Conservation (phyloP, 2,329 filamentous ascomycete genomes). For the Phaeophleospora eucalypticola region DNA sequence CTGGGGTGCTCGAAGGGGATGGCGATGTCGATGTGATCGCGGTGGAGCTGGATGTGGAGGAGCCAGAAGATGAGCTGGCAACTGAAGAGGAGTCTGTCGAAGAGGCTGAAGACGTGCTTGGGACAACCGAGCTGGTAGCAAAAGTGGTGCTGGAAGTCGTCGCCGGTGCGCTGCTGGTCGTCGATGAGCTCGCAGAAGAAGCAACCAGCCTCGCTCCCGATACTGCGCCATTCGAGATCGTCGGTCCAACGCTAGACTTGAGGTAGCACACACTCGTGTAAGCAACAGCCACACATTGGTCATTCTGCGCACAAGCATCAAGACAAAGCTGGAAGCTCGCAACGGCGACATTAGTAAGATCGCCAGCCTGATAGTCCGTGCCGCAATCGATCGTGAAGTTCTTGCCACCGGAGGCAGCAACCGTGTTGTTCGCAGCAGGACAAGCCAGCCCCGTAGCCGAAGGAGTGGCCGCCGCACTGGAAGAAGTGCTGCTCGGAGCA, state of each 20-base stretch:
- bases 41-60: not conserved
- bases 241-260: slow-evolving; percentile 1
- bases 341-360: slow-evolving; percentile 25
- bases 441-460: slow-evolving; percentile 21
- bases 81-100: not conserved
- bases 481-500: slow-evolving; percentile 13
- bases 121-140: not conserved
- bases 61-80: too few relatives aligned
- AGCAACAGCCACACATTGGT: slow-evolving; percentile 32
- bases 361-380: slow-evolving; percentile 24
- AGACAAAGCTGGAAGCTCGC: slow-evolving; percentile 29
- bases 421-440: slow-evolving; percentile 26
- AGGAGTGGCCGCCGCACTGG: slow-evolving; percentile 11
- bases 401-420: slow-evolving; percentile 22
- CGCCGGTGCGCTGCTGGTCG: not conserved
- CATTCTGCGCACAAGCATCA: slow-evolving; percentile 28
- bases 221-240: not conserved
- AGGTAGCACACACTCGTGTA: slow-evolving; percentile 23
- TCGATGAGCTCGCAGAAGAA: not conserved
- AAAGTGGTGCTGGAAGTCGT: not conserved
- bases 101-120: not conserved
- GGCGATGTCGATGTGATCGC: slow-evolving; percentile 10
- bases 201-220: slow-evolving; percentile 5
- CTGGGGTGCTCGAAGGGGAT: slow-evolving; percentile 3
- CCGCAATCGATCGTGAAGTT: slow-evolving; percentile 29